These are phyloP conservation scores for Ophiocordyceps polyrhachis-furcata DNA, from an alignment of 2,329 filamentous ascomycete genomes.

Conservation along the genomic window DNA sequence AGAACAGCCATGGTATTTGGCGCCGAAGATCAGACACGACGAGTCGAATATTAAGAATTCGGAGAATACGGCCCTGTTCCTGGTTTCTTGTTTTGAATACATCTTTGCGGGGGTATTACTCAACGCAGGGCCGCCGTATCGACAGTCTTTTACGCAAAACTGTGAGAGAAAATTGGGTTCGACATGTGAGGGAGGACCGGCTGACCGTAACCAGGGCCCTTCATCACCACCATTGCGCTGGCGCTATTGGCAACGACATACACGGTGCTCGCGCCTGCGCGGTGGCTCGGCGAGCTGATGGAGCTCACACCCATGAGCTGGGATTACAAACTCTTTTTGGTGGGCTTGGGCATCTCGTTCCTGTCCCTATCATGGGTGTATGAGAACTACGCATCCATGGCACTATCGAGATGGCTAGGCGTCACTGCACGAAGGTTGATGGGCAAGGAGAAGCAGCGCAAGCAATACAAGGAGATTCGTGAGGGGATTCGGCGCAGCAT, in stretches of 20 bases:
- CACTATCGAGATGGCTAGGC: conserved; percentile 49
- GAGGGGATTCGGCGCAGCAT: conserved; percentile 27
- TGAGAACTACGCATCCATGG: conserved; percentile 53
- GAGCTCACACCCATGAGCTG: conserved; percentile 61
- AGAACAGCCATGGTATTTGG: conserved; percentile 68
- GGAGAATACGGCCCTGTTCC: conserved; percentile 80
- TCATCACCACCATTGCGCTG: conserved; percentile 56
- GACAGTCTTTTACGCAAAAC: conserved; percentile 63
- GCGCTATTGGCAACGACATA: conserved; percentile 52
- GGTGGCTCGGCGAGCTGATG: conserved; percentile 58
- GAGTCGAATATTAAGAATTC: conserved; percentile 80
- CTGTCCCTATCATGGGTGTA: conserved; percentile 50
- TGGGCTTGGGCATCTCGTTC: conserved; percentile 50
- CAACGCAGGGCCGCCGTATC: conserved; percentile 79
- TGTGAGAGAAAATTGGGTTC: conserved; percentile 22
- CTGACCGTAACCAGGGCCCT: conserved; percentile 43
- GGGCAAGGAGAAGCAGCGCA: conserved; percentile 53
- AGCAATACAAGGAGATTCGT: conserved; percentile 68
- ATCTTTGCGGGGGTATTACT: conserved; percentile 78
- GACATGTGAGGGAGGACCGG: background rate
- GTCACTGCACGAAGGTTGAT: conserved; percentile 36
- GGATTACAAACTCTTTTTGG: conserved; percentile 53
- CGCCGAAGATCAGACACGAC: conserved; percentile 57
- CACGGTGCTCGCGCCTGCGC: conserved; percentile 60
- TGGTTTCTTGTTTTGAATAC: conserved; percentile 87